Evolutionary conservation across 495 filamentous ascomycete genomes (phyloP).

Genomic region (Rostrohypoxylon terebratum): DNA sequence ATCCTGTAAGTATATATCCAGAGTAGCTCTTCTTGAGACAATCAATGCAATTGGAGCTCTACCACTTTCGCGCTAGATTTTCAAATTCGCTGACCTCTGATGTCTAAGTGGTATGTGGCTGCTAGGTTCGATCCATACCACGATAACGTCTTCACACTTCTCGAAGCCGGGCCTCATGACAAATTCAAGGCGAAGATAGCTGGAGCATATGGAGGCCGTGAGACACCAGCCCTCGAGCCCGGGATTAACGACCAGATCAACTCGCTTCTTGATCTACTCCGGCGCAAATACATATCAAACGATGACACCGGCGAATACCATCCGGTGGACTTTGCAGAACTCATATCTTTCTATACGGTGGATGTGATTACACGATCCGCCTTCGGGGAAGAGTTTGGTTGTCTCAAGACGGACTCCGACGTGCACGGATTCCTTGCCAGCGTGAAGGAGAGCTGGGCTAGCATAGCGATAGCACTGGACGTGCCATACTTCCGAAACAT

Average conservation of each 20-base stretch:
- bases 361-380: slow-evolving; percentile 12
- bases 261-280: slow-evolving; percentile 5
- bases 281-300: slow-evolving; percentile 11
- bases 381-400: slow-evolving; percentile 11
- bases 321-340: slow-evolving; percentile 11
- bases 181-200: slow-evolving; percentile 17
- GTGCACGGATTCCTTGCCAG: slow-evolving; percentile 8
- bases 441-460: slow-evolving; percentile 8
- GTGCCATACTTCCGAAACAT: slow-evolving; percentile 7
- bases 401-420: slow-evolving; percentile 8
- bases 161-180: background rate
- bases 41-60: background rate
- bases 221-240: slow-evolving; percentile 7
- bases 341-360: slow-evolving; percentile 13
- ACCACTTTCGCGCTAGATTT: background rate
- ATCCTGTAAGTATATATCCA: slow-evolving; percentile 23
- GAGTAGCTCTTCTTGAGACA: background rate
- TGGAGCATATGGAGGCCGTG: slow-evolving; percentile 2
- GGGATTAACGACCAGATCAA: slow-evolving; percentile 13
- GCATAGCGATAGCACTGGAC: slow-evolving; percentile 10
- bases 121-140: slow-evolving; percentile 55
- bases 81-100: slow-evolving; percentile 21
- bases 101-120: slow-evolving; percentile 55
- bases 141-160: slow-evolving; percentile 51
- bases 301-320: background rate